Evolutionary conservation across 345 rosid species (phyloP), one percentile per base, ranked within the genome.

Genomic region (Acer yangbiense): DNA sequence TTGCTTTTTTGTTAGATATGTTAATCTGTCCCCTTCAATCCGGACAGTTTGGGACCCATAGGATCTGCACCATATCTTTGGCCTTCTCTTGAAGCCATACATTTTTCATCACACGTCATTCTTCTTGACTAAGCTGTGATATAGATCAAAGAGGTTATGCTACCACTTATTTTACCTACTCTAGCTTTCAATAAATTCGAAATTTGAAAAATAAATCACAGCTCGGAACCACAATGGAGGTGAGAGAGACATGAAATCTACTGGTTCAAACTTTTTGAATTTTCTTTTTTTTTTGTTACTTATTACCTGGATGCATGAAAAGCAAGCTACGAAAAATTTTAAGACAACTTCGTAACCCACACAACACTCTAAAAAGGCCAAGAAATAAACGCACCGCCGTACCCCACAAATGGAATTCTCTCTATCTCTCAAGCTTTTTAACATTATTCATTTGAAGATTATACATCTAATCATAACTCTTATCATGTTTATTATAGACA

Each of bases 21-120:
- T 66, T 75, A 52, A 74, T 65, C 74, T 74, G 88, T 82, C 88
- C 74, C 89, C 88, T 80, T 82, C 88, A 75, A 25, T 76, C 73
- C 76, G 65, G 84, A 85, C 92, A 85, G 27, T 9, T 13, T 52
- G 75, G 85, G 80, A 57, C 75, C 84, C 81, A 25, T n/a, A 44
- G 52, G 75, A 70, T 71, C 58, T 13, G 21, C 54, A 27, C 83
- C 80, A 29, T 64, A 68, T 63, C 76, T 65, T 39, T 1, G 68
- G 68, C 69, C 71, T 60, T 68, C 66, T 18, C 64, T 43, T 55
- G 1, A 32, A 58, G 65, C 78, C 79, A 17, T 57, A 25, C 58
- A 69, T 17, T 16, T 13, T 46, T 7, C 65, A 29, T 68, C 69
- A 73, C 3, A 35, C 6, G 4, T 35, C 39, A 35, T 4, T 35